Percentiles rank a stretch among this genome's conserved stretches.
Evolutionary conservation across 768 basidiomycete species (phyloP).

Genomic region (Cystofilobasidium macerans): DNA sequence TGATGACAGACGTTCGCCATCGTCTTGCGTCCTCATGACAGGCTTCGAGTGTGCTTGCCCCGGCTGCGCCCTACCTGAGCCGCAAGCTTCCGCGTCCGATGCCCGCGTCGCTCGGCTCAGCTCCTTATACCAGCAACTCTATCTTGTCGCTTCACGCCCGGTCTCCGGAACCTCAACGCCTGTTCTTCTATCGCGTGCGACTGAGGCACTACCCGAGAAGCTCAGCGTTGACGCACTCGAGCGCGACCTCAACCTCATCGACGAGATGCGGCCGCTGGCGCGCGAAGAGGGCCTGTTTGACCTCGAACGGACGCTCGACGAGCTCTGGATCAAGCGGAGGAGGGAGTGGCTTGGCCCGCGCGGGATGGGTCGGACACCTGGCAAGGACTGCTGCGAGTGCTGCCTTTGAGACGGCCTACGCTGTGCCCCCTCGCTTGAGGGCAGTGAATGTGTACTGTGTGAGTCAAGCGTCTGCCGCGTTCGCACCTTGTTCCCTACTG

Average conservation of each 20-base stretch:
- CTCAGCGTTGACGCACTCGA: neutral
- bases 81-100: neutral
- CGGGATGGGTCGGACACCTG: neutral
- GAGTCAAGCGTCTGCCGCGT: too few species aligned
- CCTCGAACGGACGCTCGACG: conserved; percentile 8
- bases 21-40: neutral
- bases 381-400: conserved; percentile 6
- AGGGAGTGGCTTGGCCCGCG: conserved; percentile 2
- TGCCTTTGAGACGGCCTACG: too few species aligned
- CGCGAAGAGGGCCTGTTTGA: conserved; percentile 7
- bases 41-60: conserved; percentile 21
- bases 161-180: too few species aligned
- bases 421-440: too few species aligned
- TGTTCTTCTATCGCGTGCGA: neutral
- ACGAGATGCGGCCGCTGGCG: conserved; percentile 15
- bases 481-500: too few species aligned
- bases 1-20: neutral
- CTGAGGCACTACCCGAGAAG: neutral
- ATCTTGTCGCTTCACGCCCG: neutral
- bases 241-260: neutral
- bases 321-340: neutral
- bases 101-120: conserved; percentile 9
- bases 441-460: too few species aligned
- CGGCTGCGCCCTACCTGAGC: neutral
- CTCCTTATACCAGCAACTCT: neutral